A percentile compares a stretch with the other conserved stretches of the same genome.
Evolutionary conservation across 116 monocot species (phyloP).

Genomic region (Cymodocea nodosa): DNA sequence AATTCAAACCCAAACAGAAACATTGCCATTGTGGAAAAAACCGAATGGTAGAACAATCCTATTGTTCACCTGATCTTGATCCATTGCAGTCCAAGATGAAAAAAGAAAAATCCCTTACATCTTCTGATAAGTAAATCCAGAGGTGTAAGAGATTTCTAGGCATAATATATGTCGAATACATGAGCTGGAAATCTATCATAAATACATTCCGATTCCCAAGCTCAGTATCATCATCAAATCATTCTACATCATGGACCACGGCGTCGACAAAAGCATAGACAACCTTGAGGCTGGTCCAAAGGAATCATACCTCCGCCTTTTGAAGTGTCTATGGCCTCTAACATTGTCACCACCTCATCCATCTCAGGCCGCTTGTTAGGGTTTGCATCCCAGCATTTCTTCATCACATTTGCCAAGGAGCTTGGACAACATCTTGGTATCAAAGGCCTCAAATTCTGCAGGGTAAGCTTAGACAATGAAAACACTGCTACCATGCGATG

Average conservation of each 20-base stretch:
- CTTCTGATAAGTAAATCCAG: slow-evolving; percentile 8
- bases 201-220: slow-evolving; percentile 6
- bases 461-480: neutral
- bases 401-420: slow-evolving; percentile 77
- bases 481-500: too few relatives aligned
- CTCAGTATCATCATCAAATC: neutral
- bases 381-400: slow-evolving; percentile 90
- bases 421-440: slow-evolving; percentile 88
- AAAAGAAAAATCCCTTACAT: neutral
- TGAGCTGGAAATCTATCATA: slow-evolving; percentile 6
- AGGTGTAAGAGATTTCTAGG: slow-evolving; percentile 2
- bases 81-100: neutral
- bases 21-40: too few relatives aligned
- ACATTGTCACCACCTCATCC: slow-evolving; percentile 71
- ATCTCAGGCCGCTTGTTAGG: slow-evolving; percentile 80
- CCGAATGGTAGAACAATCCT: too few relatives aligned
- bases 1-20: too few relatives aligned
- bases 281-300: slow-evolving; percentile 57
- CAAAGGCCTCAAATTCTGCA: slow-evolving; percentile 84
- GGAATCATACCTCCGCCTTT: slow-evolving; percentile 90
- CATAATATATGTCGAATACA: neutral
- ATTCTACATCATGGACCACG: slow-evolving; percentile 46
- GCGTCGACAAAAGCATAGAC: slow-evolving; percentile 36
- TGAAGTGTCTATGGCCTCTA: slow-evolving; percentile 81
- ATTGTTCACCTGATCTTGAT: too few relatives aligned